Base-by-base conservation (phyloP, 2,329 filamentous ascomycete genomes). In the Chaetomium globosum region DNA sequence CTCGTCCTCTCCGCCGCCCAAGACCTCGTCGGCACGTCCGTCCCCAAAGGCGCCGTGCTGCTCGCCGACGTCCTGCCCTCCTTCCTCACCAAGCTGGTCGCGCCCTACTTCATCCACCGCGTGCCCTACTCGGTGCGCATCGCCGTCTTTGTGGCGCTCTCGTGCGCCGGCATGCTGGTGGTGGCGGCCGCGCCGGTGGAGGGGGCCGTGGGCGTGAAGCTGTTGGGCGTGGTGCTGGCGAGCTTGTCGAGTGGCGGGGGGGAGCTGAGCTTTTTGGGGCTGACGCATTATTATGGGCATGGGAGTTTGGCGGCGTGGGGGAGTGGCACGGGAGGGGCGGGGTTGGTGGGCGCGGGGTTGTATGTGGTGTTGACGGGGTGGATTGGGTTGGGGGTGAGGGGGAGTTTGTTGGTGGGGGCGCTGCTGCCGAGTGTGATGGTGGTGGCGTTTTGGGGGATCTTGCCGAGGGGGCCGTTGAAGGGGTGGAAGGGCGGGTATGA, bases 261-360 rank as follows among this genome's bases (percentile, higher is more conserved):
- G 36, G 95, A 98, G 79, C 81, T 97, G 65, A 96, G 90, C 77
- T 97, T 98, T 74, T 80, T 99, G 6, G 90, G 92, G 1, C 79
- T 99, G 73, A 96, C 94, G 16, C 94, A 98, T 75, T 97, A 90
- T 79, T 98, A 98, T 73, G 95, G 94, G 0, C 88, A 87, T 9
- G 89, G 91, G 77, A 92, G 92, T 71, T 83, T 98, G 21, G 93
- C 93, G 0, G 89, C 92, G 43, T 99, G 95, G 95, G 91, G 92
- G 0, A 94, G 90, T 69, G 94, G 94, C 0, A 97, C 94, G 0
- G 94, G 94, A 1, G 94, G 90, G 0, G 94, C 94, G 0, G 94
- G 94, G 0, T 77, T 99, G 64, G 82, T 94, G 0, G 95, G 95
- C 5, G 92, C 94, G 0, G 93, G 93, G 0, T 82, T 94, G 16